A percentile compares a stretch with the other conserved stretches of the same genome.
These are phyloP conservation scores for Phaseolus coccineus DNA, from an alignment of 331 rosid species.

Conservation along the genomic window DNA sequence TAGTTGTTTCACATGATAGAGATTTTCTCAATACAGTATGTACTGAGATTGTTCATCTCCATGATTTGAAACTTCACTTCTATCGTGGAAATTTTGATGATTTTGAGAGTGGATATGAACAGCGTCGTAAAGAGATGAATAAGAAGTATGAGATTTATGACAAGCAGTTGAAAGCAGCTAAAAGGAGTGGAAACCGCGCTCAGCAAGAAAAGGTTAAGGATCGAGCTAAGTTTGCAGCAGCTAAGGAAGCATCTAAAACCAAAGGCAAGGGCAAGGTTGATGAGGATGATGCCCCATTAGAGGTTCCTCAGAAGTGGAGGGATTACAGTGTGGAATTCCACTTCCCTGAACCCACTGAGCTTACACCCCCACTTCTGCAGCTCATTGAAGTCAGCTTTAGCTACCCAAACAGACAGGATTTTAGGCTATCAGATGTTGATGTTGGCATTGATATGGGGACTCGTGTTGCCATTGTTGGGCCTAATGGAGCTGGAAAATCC, in stretches of 20 bases:
- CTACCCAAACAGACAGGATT: constrained; percentile 82
- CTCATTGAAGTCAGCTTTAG: constrained; percentile 92
- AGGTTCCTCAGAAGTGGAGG: constrained; percentile 89
- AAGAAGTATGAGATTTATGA: constrained; percentile 80
- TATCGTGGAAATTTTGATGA: constrained; percentile 89
- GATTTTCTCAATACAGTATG: constrained; percentile 91
- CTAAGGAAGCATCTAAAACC: constrained; percentile 79
- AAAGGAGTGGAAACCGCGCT: constrained; percentile 71
- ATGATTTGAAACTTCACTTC: constrained; percentile 84
- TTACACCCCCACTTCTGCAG: constrained; percentile 92
- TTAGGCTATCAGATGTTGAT: constrained; percentile 79
- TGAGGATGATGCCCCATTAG: constrained; percentile 68
- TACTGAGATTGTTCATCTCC: constrained; percentile 83
- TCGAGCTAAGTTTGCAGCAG: constrained; percentile 74
- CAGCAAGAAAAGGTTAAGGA: constrained; percentile 92
- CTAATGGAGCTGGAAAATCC: constrained; percentile 92
- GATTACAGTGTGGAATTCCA: constrained; percentile 92
- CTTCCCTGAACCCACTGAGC: constrained; percentile 97
- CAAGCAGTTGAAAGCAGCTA: constrained; percentile 83
- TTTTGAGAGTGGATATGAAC: constrained; percentile 90
- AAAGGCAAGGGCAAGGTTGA: constrained; percentile 76
- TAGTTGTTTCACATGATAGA: constrained; percentile 87
- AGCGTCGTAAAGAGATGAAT: constrained; percentile 90
- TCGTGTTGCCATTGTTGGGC: constrained; percentile 95
- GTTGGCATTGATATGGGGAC: constrained; percentile 96